Base-by-base conservation (phyloP, 345 rosid species). In the Noccaea bulbosa region DNA sequence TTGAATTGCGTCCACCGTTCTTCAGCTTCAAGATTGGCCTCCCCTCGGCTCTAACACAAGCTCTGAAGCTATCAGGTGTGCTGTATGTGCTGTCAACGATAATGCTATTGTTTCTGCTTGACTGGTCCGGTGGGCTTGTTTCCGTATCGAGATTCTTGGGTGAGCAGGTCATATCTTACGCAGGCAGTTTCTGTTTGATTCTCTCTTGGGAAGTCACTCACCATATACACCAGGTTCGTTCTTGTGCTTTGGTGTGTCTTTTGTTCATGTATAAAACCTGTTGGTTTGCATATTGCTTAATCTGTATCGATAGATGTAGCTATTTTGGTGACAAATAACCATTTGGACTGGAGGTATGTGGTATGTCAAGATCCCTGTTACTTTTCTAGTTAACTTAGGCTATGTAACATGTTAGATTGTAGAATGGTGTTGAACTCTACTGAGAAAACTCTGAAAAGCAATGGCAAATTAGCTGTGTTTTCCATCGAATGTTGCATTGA, bases 11-110 rank as follows among this genome's bases (percentile, higher is more conserved):
- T 47, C 88, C 86, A 24, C 84, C 79, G 37, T 88, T 84, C 82
- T 94, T 83, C 75, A 86, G 91, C 83, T 91, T 91, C 82, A 94
- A 94, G 80, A 89, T 89, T 86, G 96, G 87, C 24, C 78, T 91
- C 50, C 87, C 90, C 43, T 78, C 82, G 2, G 89, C 96, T 12
- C 11, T 75, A 43, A 47, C 67, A 27, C 73, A 72, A 34, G 90
- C 95, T 55, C 55, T 89, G 17, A 84, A 81, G 84, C 83, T 91
- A 34, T 94, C 96, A 0, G 75, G 69, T 43, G 50, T 43, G 39
- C 83, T 86, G 37, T 84, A 73, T 69, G 22, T 87, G 24, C 45
- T 81, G 47, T 87, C 91, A 6, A 78, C 82, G 16, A 43, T 81
- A 67, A 58, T 84, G 81, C 67, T 81, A 7, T 48, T 78, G 69